Evolutionary conservation across 2,329 filamentous ascomycete species (phyloP).

Genomic region (Huntiella savannae): DNA sequence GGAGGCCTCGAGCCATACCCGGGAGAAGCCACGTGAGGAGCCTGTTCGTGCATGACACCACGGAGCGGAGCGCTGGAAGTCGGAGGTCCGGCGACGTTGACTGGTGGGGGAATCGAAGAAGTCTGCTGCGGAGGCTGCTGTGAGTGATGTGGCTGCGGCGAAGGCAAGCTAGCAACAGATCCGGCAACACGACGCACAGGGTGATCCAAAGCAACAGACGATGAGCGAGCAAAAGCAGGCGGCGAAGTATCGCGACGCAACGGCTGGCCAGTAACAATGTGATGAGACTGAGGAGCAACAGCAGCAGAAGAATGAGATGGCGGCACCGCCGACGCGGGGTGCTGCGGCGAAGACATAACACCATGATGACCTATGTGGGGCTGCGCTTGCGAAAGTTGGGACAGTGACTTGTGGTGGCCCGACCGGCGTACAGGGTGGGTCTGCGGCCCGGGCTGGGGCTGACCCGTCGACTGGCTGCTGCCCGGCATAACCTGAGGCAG

Average conservation of each 20-base stretch:
- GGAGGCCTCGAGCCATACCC: no score
- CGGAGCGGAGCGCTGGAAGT: neutral
- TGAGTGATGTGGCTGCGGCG: neutral
- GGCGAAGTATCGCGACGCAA: neutral
- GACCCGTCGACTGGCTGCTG: neutral
- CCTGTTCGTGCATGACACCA: neutral
- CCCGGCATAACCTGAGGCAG: neutral
- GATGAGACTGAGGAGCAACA: neutral
- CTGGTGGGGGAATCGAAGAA: neutral
- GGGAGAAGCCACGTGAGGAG: no score
- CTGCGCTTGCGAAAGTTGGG: no score
- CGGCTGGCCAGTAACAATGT: no score
- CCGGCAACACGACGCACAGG: no score
- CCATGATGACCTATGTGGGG: no score
- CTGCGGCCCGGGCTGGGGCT: neutral
- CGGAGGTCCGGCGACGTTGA: neutral
- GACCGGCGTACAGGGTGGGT: conserved; percentile 1
- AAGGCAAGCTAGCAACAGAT: neutral
- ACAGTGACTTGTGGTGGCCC: conserved; percentile 1
- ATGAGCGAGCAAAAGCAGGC: neutral
- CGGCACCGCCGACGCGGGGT: neutral
- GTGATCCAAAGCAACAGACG: neutral
- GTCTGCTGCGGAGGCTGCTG: neutral
- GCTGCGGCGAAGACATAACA: neutral
- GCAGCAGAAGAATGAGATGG: neutral